Evolutionary conservation across 805 yeast genomes (phyloP).

Genomic region (Tetrapisispora iriomotensis): DNA sequence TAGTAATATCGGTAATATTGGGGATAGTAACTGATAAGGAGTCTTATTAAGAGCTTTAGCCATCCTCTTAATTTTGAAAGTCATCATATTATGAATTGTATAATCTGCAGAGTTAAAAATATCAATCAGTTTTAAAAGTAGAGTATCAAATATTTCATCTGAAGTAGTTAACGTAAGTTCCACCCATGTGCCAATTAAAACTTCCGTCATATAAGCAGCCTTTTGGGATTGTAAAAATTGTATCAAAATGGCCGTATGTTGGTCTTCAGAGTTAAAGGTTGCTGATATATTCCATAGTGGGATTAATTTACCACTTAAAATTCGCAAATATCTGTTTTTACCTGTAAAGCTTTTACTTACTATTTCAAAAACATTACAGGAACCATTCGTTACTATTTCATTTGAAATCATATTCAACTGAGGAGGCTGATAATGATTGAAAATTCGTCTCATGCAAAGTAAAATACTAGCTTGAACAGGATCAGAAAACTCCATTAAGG

Average conservation of each 20-base stretch:
- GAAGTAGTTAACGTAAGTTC: conserved; percentile 51
- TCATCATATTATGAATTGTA: conserved; percentile 52
- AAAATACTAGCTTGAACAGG: conserved; percentile 36
- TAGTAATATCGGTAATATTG: conserved; percentile 66
- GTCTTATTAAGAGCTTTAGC: conserved; percentile 50
- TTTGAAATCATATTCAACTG: conserved; percentile 14
- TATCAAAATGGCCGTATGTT: conserved; percentile 38
- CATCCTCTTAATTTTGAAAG: conserved; percentile 50
- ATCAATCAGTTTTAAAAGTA: conserved; percentile 56
- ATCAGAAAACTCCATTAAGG: conserved; percentile 16
- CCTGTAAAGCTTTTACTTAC: conserved; percentile 33
- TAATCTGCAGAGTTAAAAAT: conserved; percentile 55
- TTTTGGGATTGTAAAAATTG: conserved; percentile 32
- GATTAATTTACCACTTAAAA: conserved; percentile 41
- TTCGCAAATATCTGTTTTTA: conserved; percentile 45
- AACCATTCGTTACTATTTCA: conserved; percentile 1
- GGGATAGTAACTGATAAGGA: conserved; percentile 72
- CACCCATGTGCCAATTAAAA: conserved; percentile 51
- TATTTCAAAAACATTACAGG: conserved; percentile 29
- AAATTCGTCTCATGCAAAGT: conserved; percentile 37
- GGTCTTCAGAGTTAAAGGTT: conserved; percentile 33
- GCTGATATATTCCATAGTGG: conserved; percentile 39
- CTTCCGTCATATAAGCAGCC: conserved; percentile 42
- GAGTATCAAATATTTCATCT: conserved; percentile 60
- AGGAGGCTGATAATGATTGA: conserved; percentile 46